phyloP scores from a whole-genome alignment of 768 basidiomycete species.

The Russula vinacea region DNA sequence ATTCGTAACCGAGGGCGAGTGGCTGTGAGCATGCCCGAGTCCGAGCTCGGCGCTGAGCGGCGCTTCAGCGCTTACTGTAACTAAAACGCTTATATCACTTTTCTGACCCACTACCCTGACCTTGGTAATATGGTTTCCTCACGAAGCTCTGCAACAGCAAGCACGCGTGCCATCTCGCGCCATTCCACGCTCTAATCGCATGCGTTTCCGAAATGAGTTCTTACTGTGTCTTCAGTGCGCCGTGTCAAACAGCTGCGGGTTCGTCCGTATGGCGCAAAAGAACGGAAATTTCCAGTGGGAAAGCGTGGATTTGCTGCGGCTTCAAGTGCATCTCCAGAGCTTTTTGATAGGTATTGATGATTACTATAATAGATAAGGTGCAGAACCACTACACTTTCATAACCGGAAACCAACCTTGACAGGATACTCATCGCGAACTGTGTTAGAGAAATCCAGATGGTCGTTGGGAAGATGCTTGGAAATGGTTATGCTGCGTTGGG shows the following conservation, averaged over 20 bases:
- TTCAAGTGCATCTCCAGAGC: conserved; percentile 1
- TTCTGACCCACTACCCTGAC: no score
- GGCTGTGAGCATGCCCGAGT: no score
- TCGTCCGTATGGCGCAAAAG: background rate
- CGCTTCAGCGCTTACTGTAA: background rate
- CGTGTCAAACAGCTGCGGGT: background rate
- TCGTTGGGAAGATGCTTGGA: no score
- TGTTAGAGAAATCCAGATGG: conserved; percentile 17
- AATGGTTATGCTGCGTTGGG: no score
- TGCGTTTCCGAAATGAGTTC: background rate
- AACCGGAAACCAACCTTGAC: conserved; percentile 59
- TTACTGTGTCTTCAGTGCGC: background rate
- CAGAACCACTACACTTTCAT: background rate
- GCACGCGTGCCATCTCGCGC: conserved; percentile 9
- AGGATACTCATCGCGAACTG: conserved; percentile 90
- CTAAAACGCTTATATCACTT: no score
- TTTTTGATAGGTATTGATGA: background rate
- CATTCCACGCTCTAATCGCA: background rate
- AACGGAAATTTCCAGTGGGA: background rate
- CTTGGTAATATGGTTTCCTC: conserved; percentile 2
- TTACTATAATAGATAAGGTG: background rate
- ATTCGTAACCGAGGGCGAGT: no score
- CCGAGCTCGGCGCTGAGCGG: background rate
- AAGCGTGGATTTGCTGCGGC: conserved; percentile 8
- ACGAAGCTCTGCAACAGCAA: conserved; percentile 4